Evolutionary conservation across 1,139 yeast genomes (phyloP).

Genomic region (Suhomyces anneliseae): DNA sequence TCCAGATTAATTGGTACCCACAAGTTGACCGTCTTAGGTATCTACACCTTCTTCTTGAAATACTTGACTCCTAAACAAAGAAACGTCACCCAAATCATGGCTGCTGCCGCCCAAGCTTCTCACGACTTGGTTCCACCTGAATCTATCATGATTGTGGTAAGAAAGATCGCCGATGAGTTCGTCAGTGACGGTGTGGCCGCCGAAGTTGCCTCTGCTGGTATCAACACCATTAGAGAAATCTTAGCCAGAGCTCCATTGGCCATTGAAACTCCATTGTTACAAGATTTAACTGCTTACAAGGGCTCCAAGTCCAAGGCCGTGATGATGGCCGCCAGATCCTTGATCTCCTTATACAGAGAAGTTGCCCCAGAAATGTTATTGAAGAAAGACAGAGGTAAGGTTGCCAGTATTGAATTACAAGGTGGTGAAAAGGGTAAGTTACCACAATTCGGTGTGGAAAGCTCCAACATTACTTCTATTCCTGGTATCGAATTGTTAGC

Average conservation of each 20-base stretch:
- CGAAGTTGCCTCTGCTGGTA: constrained; percentile 97
- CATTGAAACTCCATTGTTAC: constrained; percentile 80
- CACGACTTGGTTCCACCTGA: constrained; percentile 98
- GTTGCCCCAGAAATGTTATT: constrained; percentile 94
- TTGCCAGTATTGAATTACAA: constrained; percentile 77
- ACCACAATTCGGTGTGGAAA: constrained; percentile 75
- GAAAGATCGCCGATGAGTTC: constrained; percentile 95
- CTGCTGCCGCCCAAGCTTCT: constrained; percentile 94
- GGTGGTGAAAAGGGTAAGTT: constrained; percentile 43
- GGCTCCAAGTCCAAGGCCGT: constrained; percentile 94
- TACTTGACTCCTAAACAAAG: constrained; percentile 92
- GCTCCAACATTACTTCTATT: constrained; percentile 60
- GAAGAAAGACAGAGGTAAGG: constrained; percentile 88
- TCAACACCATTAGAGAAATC: constrained; percentile 91
- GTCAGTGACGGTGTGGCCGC: constrained; percentile 98
- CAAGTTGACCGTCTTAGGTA: constrained; percentile 83
- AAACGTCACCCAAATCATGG: constrained; percentile 93
- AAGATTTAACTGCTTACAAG: constrained; percentile 85
- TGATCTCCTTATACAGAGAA: constrained; percentile 83
- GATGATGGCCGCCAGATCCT: constrained; percentile 90
- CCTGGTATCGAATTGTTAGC: constrained; percentile 90
- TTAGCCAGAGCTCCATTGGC: constrained; percentile 92
- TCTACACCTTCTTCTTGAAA: constrained; percentile 84
- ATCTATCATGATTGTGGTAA: constrained; percentile 69
- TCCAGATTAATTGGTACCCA: constrained; percentile 92